Evolutionary conservation across 768 basidiomycete genomes (phyloP), one percentile per base, ranked within the genome.

Genomic region (Pisolithus orientalis): DNA sequence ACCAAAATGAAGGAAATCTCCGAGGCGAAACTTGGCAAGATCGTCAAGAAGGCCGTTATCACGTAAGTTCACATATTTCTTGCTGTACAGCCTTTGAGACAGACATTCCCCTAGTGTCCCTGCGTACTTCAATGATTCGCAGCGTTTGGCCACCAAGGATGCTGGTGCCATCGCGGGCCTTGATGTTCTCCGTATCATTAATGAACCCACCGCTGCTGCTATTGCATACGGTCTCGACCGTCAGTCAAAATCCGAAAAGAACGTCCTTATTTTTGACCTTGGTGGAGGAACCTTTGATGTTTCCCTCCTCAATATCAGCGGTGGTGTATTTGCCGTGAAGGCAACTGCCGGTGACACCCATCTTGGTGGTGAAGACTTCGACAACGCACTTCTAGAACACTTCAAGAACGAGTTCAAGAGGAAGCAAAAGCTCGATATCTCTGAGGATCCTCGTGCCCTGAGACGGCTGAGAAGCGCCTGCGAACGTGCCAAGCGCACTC

Each of bases 211-310:
- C 50, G 96, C 96, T 48, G 96, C 96, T 53, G 96, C 96, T 67
- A 97, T 99, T 62, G 96, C 96, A 47, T 97, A 97, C 70, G 96
- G 96, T 80, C 87, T 91, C 52, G 96, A 98, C 72, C 87, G 90
- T 67, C 91, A 96, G 76, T 84, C 87, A 66, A 91, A 90, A 74
- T 76, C 82, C 55, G 95, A 98, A 80, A 93, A 92, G 75, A 97
- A 95, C 67, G 95, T 99, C 55, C 85, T 99, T 69, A 98, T 99
- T 71, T 99, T 99, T 79, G 95, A 99, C 79, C 81, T 99, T 53
- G 95, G 95, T 69, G 95, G 95, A 79, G 95, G 95, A 78, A 99
- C 96, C 60, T 98, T 99, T 79, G 96, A 98, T 88, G 96, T 98
- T 51, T 99, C 96, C 51, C 84, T 99, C 51, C 82, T 99, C 61